A percentile compares a stretch with the other conserved stretches of the same genome.
phyloP scores from a whole-genome alignment of 805 yeast genomes.

The Metschnikowia arizonensis region DNA sequence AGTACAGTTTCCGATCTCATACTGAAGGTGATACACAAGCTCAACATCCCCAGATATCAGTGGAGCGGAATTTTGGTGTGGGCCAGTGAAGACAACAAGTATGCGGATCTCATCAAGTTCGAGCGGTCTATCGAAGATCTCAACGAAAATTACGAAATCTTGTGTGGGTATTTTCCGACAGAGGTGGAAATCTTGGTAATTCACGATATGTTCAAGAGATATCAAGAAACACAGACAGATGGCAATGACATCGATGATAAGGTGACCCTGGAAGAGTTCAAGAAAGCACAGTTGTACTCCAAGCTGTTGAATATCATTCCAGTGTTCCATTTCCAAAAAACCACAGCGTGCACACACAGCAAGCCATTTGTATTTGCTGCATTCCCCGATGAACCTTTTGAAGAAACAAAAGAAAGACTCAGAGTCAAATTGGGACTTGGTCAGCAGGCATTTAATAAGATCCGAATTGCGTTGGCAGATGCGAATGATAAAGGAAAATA shows the following conservation, averaged over 20 bases:
- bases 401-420: slow-evolving; percentile 61
- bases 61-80: slow-evolving; percentile 51
- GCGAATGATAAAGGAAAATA: slow-evolving; percentile 39
- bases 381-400: slow-evolving; percentile 60
- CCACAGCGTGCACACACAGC: slow-evolving; percentile 67
- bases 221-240: slow-evolving; percentile 17
- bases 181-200: slow-evolving; percentile 37
- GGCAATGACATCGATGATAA: slow-evolving; percentile 26
- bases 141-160: slow-evolving; percentile 33
- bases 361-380: slow-evolving; percentile 77
- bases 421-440: slow-evolving; percentile 71
- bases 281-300: slow-evolving; percentile 20
- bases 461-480: slow-evolving; percentile 58
- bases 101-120: slow-evolving; percentile 35
- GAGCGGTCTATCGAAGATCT: slow-evolving; percentile 33
- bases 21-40: slow-evolving; percentile 51
- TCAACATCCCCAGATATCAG: slow-evolving; percentile 47
- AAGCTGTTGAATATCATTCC: slow-evolving; percentile 47
- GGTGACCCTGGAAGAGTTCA: slow-evolving; percentile 16
- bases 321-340: slow-evolving; percentile 75
- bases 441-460: slow-evolving; percentile 72
- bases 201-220: slow-evolving; percentile 32
- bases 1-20: slow-evolving; percentile 56
- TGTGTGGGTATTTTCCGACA: slow-evolving; percentile 41
- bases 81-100: slow-evolving; percentile 45